Conservation (phyloP, 2,329 filamentous ascomycete species). For the Trichoderma harzianum region DNA sequence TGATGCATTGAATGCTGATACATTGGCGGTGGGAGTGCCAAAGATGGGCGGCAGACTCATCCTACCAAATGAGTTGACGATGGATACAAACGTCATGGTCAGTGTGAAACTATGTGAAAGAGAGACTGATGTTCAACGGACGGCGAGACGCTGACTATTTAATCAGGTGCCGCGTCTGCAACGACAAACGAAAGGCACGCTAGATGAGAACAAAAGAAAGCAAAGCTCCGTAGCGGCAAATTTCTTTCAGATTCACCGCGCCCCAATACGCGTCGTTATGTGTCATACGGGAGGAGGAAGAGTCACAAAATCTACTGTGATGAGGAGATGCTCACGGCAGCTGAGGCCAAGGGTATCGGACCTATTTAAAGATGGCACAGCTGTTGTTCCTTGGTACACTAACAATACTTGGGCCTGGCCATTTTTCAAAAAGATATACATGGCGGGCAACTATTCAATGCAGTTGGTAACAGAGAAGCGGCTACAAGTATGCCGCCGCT, state of each 20-base stretch:
- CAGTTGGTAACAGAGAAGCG: neutral
- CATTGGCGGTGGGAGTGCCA: conserved; percentile 23
- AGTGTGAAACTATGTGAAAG: too few species aligned
- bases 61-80: conserved; percentile 29
- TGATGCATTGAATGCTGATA: conserved; percentile 22
- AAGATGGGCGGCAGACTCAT: conserved; percentile 31
- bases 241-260: neutral
- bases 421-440: neutral
- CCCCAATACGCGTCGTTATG: neutral
- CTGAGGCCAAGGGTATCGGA: neutral
- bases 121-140: neutral
- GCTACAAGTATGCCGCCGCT: neutral
- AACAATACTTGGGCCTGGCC: neutral
- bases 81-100: conserved; percentile 5
- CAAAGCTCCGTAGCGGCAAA: neutral
- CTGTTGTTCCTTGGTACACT: neutral
- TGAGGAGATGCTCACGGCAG: neutral
- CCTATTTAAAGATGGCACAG: neutral
- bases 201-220: neutral
- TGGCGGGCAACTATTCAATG: neutral
- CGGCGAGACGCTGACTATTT: neutral
- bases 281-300: neutral
- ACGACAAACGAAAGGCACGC: neutral
- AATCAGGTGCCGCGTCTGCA: neutral
- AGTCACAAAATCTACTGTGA: neutral